Base-by-base conservation (phyloP, 2,329 filamentous ascomycete species). In the Spiromastix sp. region DNA sequence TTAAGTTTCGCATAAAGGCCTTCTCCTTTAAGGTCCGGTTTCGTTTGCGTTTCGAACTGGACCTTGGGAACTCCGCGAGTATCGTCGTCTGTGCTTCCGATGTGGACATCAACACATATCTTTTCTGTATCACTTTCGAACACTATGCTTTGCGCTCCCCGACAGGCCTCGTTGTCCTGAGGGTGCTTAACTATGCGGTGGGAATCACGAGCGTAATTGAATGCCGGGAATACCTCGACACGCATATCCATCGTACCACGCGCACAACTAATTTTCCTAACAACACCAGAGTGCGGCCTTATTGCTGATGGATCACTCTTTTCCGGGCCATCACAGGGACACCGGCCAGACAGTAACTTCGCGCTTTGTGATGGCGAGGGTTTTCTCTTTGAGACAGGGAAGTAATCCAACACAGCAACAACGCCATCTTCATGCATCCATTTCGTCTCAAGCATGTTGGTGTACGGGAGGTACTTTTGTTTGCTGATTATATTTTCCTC, bases 371-470 rank as follows among this genome's bases (percentile, higher is more conserved):
- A n/a, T 56, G 45, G 65, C 65, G 34, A 63, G 59, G 69, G 68
- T 33, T 68, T 73, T 49, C 73, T 77, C 6, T 10, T 27, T 8
- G 80, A 79, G 1, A 81, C 70, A 0, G 81, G 81, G 45, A 86
- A 85, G 59, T 85, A 86, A 53, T 86, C 81, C 11, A 82, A 66
- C 19, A 86, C 54, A 37, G 82, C 79, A 8, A 81, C 72, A 1
- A 85, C 81, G 1, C 81, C 82, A 37, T 81, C 73, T 46, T 86
- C 81, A 43, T 80, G 73, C 43, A 85, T 79, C 54, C 81, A 85
- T n/a, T 81, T 70, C 1, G 82, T 86, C 54, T 85, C 78, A 2
- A 86, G 64, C 40, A 86, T 79, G 48, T 82, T 85, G 31, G 78
- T 79, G 7, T 77, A 81, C 0, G 81, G 80, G 2, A 85, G 67